Conservation (phyloP, 2,329 filamentous ascomycete species). For the Bipolaris gigantea region DNA sequence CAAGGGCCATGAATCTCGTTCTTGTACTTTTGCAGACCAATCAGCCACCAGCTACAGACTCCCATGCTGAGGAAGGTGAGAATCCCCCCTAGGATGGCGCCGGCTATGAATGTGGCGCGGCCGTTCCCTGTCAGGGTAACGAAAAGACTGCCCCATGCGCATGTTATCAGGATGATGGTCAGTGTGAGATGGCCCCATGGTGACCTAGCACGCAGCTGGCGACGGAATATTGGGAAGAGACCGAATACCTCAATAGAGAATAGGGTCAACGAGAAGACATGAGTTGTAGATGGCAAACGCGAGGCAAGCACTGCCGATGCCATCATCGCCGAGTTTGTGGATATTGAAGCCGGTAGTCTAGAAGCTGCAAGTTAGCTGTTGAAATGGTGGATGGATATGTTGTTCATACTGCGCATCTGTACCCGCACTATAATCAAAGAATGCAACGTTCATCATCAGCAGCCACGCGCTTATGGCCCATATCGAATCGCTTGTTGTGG, state of each 20-base stretch:
- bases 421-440: conserved; percentile 89
- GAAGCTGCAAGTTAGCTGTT: conserved; percentile 8
- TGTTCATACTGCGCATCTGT: conserved; percentile 53
- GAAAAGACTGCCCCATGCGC: conserved; percentile 77
- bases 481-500: conserved; percentile 90
- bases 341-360: conserved; percentile 74
- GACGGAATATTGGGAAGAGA: conserved; percentile 94
- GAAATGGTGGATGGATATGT: background rate
- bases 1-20: conserved; percentile 98
- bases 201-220: conserved; percentile 78
- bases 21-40: conserved; percentile 96
- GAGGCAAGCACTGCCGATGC: conserved; percentile 92
- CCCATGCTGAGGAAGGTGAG: conserved; percentile 81
- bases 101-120: conserved; percentile 64
- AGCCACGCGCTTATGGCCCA: conserved; percentile 97
- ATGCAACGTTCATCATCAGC: conserved; percentile 93
- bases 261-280: conserved; percentile 91
- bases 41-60: conserved; percentile 96
- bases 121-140: conserved; percentile 58
- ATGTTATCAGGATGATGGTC: conserved; percentile 74
- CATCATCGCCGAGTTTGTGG: conserved; percentile 96
- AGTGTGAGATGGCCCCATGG: conserved; percentile 79
- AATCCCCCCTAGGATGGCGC: conserved; percentile 74
- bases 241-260: conserved; percentile 98
- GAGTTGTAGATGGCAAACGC: conserved; percentile 82